These are phyloP conservation scores for Hanseniaspora singularis DNA, from an alignment of 805 yeast species.

Conservation along the genomic window DNA sequence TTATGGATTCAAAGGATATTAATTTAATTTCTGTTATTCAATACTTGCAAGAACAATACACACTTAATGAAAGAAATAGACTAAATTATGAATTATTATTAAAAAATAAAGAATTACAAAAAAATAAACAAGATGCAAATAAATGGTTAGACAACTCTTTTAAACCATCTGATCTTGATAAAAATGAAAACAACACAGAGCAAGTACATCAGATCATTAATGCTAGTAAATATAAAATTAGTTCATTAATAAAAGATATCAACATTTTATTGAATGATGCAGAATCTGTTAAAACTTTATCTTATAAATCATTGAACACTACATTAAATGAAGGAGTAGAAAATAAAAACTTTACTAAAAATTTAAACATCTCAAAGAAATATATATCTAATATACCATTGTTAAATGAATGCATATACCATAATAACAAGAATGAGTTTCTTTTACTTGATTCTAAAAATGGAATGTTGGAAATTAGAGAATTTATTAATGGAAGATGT, in stretches of 20 bases:
- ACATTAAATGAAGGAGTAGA: neutral
- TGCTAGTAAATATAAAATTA: slow-evolving; percentile 3
- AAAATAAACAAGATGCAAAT: neutral
- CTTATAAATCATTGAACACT: neutral
- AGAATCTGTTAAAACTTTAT: neutral
- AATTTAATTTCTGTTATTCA: slow-evolving; percentile 35
- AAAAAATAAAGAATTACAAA: slow-evolving; percentile 10
- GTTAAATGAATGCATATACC: neutral
- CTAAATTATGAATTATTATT: slow-evolving; percentile 41
- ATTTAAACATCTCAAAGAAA: neutral
- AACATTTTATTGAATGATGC: neutral
- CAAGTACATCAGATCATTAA: slow-evolving; percentile 1
- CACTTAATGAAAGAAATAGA: slow-evolving; percentile 46
- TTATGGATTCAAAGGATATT: slow-evolving; percentile 4
- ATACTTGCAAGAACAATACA: slow-evolving; percentile 51
- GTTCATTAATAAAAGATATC: slow-evolving; percentile 4
- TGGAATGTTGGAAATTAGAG: slow-evolving; percentile 11
- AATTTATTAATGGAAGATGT: neutral
- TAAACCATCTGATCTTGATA: neutral
- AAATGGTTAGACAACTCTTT: neutral
- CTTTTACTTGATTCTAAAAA: neutral
- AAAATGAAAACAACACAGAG: neutral
- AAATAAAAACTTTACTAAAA: no score
- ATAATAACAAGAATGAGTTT: neutral
- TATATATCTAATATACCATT: slow-evolving; percentile 2